Base-by-base conservation (phyloP, 768 basidiomycete genomes). In the Inosperma sp. region DNA sequence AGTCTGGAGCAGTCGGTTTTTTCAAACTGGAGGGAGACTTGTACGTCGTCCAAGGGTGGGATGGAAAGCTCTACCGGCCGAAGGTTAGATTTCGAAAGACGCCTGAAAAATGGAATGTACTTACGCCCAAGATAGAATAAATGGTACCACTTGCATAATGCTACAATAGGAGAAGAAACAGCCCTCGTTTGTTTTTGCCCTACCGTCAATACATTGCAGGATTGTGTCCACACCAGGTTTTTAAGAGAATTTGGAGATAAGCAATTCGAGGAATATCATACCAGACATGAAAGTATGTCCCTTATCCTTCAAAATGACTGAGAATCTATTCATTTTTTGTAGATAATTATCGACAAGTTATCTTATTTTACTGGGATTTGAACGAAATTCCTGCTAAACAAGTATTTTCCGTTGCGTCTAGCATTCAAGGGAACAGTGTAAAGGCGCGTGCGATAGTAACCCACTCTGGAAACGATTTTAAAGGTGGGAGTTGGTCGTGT, bases 31-130 rank as follows among this genome's bases (percentile, higher is more conserved):
- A 52, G 21, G 45, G 46, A 12, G 36, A 34, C 4, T 29, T 56
- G 5, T 59, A 53, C 49, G 52, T 59, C 7, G 55, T 41, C 16
- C 56, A 53, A 29, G 57, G 55, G 4, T 59, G 57, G 57, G 55
- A 23, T 48, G 52, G 49, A 44, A 48, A 21, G 30, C 49, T 30
- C n/a, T 21, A 25, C 10, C 30, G 14, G n/a, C 26, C 35, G 6
- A 59, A 40, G 36, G 55, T 56, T 17, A 9, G 49, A 12, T 7
- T 36, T 30, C 23, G 6, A 13, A 7, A 9, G 4, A 29, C 37
- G 36, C 34, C 36, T 45, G 13, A 12, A n/a, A 7, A 14, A 29
- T 22, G 26, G 9, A 12, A 25, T 10, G 9, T 23, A 44, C 33
- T 26, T 1, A 26, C 22, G 7, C 9, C 41, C 9, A n/a, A 25